phyloP scores from a whole-genome alignment of 495 filamentous ascomycete species.

The Tuber microsphaerosporum region DNA sequence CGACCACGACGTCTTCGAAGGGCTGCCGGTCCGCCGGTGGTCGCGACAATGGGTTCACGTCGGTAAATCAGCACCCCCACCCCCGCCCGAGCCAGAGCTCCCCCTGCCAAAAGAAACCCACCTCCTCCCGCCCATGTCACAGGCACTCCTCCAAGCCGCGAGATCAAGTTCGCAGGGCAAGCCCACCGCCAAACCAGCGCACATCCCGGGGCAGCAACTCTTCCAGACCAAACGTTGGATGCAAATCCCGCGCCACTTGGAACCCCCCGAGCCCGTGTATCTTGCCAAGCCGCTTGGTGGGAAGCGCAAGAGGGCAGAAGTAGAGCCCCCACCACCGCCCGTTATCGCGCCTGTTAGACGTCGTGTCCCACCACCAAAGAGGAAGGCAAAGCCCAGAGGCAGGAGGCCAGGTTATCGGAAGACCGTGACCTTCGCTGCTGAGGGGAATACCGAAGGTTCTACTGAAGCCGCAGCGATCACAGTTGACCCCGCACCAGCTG shows the following conservation, averaged over 20 bases:
- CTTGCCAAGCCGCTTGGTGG: conserved; percentile 81
- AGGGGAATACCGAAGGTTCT: conserved; percentile 2
- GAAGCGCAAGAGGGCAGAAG: conserved; percentile 55
- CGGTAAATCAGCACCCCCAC: conserved; percentile 44
- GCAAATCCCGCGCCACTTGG: conserved; percentile 65
- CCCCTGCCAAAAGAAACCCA: conserved; percentile 80
- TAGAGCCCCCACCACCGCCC: conserved; percentile 57
- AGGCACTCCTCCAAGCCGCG: conserved; percentile 76
- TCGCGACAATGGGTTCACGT: conserved; percentile 63
- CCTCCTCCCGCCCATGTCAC: conserved; percentile 67
- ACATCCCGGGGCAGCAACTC: conserved; percentile 47
- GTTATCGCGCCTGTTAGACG: conserved; percentile 52
- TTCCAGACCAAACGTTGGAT: conserved; percentile 74
- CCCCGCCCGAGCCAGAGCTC: conserved; percentile 57
- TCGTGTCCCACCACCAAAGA: conserved; percentile 64
- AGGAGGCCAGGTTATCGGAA: conserved; percentile 39
- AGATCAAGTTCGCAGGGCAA: conserved; percentile 69
- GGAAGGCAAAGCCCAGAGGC: conserved; percentile 37
- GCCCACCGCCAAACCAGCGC: conserved; percentile 46
- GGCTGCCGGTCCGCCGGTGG: conserved; percentile 90
- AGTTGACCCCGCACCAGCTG: background rate
- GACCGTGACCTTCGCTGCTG: conserved; percentile 41
- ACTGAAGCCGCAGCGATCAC: background rate
- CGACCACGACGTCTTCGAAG: conserved; percentile 94
- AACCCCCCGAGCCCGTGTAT: conserved; percentile 68